These are phyloP conservation scores for Diphasiastrum complanatum DNA, from an alignment of 83 land plant species.

Conservation along the genomic window DNA sequence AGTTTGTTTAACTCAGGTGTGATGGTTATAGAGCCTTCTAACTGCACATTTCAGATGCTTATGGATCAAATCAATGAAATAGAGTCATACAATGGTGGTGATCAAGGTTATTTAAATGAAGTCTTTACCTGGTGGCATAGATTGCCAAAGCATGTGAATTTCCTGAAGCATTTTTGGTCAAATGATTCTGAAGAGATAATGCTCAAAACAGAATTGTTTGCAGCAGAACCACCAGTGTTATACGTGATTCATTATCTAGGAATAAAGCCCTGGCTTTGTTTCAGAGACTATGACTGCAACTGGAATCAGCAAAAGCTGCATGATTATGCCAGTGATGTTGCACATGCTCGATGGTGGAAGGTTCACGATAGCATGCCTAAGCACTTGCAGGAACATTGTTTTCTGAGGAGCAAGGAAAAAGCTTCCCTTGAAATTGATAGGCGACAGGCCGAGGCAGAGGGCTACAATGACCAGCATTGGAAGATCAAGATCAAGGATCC, in stretches of 20 bases:
- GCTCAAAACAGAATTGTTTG: conserved; percentile 53
- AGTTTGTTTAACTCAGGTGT: conserved; percentile 87
- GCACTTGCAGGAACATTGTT: conserved; percentile 52
- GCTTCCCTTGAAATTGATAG: conserved; percentile 65
- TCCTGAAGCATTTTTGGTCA: conserved; percentile 77
- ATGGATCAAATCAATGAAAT: conserved; percentile 62
- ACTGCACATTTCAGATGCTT: conserved; percentile 67
- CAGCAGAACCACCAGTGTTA: conserved; percentile 71
- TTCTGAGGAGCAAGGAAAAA: conserved; percentile 55
- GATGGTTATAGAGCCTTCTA: conserved; percentile 91
- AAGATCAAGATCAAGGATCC: conserved; percentile 55
- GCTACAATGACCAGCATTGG: conserved; percentile 64
- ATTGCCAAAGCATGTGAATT: conserved; percentile 76
- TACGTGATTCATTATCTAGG: conserved; percentile 84
- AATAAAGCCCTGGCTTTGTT: conserved; percentile 82
- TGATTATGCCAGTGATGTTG: conserved; percentile 67
- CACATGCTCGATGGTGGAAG: conserved; percentile 77
- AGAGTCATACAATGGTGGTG: conserved; percentile 87
- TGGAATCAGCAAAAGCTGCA: conserved; percentile 58
- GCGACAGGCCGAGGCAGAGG: conserved; percentile 54
- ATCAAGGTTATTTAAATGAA: conserved; percentile 85
- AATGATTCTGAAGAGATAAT: conserved; percentile 51
- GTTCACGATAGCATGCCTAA: conserved; percentile 75
- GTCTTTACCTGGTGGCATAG: conserved; percentile 95
- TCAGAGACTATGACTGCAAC: conserved; percentile 81